Evolutionary conservation across 2,329 filamentous ascomycete species (phyloP).

Genomic region (Xylaria sp.): DNA sequence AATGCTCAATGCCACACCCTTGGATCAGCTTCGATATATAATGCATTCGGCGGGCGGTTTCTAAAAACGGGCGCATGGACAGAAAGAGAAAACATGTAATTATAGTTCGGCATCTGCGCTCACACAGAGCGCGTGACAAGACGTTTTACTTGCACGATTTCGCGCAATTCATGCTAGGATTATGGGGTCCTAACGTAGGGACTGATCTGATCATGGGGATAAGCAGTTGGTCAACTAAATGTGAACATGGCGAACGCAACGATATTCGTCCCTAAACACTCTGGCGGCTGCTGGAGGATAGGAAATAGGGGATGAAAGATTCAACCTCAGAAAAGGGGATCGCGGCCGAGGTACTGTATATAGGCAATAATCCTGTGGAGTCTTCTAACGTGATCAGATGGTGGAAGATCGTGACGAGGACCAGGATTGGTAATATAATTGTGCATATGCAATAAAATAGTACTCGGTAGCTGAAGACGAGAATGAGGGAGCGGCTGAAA

Average conservation of each 20-base stretch:
- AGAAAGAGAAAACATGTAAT: constrained; percentile 30
- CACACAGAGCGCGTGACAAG: constrained; percentile 23
- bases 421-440: constrained; percentile 38
- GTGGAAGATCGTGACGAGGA: constrained; percentile 1
- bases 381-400: constrained; percentile 19
- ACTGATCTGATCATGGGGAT: constrained; percentile 1
- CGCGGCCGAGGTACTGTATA: constrained; percentile 31
- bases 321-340: constrained; percentile 16
- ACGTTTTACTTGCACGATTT: constrained; percentile 19
- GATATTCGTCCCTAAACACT: not conserved
- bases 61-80: constrained; percentile 22
- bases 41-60: constrained; percentile 27
- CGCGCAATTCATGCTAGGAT: not conserved
- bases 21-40: constrained; percentile 38
- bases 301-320: constrained; percentile 9
- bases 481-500: not conserved
- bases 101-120: constrained; percentile 28
- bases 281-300: constrained; percentile 1
- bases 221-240: constrained; percentile 2
- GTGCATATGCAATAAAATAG: constrained; percentile 39
- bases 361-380: constrained; percentile 26
- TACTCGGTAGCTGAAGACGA: not conserved
- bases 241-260: constrained; percentile 15
- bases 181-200: constrained; percentile 11
- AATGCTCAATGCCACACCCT: constrained; percentile 18